Conservation (phyloP, 1,284 basidiomycete species). For the Ustilago esculenta region DNA sequence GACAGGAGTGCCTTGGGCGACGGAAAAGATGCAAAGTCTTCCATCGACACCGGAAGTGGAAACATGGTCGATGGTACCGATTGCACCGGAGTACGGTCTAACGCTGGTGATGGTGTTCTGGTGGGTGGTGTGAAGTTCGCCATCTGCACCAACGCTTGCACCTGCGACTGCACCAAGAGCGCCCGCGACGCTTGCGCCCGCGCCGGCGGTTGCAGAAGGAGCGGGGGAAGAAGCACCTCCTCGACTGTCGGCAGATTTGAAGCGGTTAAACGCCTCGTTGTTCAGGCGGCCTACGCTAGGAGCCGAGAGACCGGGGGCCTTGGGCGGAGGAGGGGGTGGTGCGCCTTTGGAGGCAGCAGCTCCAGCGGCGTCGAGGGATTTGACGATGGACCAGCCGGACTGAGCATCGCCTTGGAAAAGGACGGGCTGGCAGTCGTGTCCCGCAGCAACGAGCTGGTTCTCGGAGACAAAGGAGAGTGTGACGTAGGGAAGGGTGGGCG, state of each 20-base stretch:
- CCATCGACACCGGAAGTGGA: slow-evolving; percentile 96
- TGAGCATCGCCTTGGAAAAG: slow-evolving; percentile 65
- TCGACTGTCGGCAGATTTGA: slow-evolving; percentile 89
- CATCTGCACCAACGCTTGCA: slow-evolving; percentile 76
- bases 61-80: slow-evolving; percentile 75
- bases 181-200: slow-evolving; percentile 72
- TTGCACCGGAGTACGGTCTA: slow-evolving; percentile 67
- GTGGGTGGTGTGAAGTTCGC: slow-evolving; percentile 77
- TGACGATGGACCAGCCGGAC: slow-evolving; percentile 56
- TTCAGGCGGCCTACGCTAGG: slow-evolving; percentile 81
- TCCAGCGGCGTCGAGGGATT: slow-evolving; percentile 60
- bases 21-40: slow-evolving; percentile 89
- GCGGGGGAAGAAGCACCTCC: slow-evolving; percentile 71
- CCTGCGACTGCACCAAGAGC: slow-evolving; percentile 72
- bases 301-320: slow-evolving; percentile 45
- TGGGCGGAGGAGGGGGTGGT: slow-evolving; percentile 63
- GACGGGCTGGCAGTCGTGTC: slow-evolving; percentile 96
- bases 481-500: slow-evolving; percentile 63
- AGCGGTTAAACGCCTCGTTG: slow-evolving; percentile 92
- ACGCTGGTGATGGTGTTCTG: slow-evolving; percentile 95
- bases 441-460: slow-evolving; percentile 77
- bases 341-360: slow-evolving; percentile 59
- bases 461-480: slow-evolving; percentile 79
- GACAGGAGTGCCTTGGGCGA: slow-evolving; percentile 68
- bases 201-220: slow-evolving; percentile 13